Evolutionary conservation across 176 grass and related monocot genomes (phyloP), one percentile per base, ranked within the genome.

Genomic region (Zizania latifolia): DNA sequence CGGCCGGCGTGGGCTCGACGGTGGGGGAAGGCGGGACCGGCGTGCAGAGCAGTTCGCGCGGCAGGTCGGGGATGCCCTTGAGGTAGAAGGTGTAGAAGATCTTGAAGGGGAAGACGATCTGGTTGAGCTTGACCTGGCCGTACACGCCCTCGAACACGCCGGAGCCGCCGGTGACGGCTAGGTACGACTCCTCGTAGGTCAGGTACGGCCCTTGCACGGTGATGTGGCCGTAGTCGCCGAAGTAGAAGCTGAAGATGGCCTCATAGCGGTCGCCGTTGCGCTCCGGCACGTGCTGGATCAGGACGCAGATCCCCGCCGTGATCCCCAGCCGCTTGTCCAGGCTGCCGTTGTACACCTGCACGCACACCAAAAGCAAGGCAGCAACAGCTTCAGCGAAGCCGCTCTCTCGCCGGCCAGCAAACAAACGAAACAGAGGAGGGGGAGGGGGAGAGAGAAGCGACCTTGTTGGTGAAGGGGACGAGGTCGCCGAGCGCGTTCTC

Each of bases 81-180:
- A 96, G 89, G 83, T 96, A 96, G 86, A 96, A 96, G 19, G 92
- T 96, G 65, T 96, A 92, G 80, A 96, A 96, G 81, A 96, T 58
- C 89, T 96, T 96, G 81, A 96, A 92, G 0, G 92, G 92, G 74
- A 87, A 96, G 27, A 96, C 68, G 50, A 96, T 89, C 78, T 96
- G 92, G 61, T 96, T 76, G 44, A 96, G 86, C 86, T 96, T 96
- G 15, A 96, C 86, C 82, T 96, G 85, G 0, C 92, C 92, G 81
- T 96, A 89, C 1, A 5, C 92, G 46, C 92, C 92, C 68, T 92
- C 89, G 63, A 96, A 96, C 1, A 87, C 62, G 14, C 92, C 92
- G 31, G 92, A 92, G 17, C 92, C 92, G 23, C 92, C 92, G 0
- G 89, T 96, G 28, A 96, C 80, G 55, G 84, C 62, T 21, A 96